Percentiles rank a stretch among this genome's conserved stretches.
phyloP scores from a whole-genome alignment of 2,329 filamentous ascomycete species.

The Plectosphaerella sp. region DNA sequence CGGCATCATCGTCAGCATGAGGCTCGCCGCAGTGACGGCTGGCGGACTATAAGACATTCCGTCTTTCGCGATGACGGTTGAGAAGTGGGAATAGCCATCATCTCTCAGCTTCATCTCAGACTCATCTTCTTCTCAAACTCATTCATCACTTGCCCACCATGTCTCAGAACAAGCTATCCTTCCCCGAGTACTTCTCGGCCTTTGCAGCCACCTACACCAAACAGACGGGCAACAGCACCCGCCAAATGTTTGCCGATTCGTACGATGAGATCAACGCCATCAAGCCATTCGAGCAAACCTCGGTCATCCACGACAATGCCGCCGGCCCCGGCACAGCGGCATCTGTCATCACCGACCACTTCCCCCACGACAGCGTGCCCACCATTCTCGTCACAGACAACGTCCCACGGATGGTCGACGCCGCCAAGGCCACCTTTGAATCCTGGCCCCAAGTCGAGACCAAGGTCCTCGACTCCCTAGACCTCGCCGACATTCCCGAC shows the following conservation, averaged over 20 bases:
- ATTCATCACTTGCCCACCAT: too few relatives aligned
- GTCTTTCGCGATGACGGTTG: too few relatives aligned
- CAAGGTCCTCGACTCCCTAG: background rate
- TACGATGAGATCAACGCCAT: constrained; percentile 7
- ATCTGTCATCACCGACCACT: constrained; percentile 12
- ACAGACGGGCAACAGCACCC: constrained; percentile 22
- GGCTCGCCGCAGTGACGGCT: too few relatives aligned
- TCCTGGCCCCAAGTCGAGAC: background rate
- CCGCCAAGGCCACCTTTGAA: background rate
- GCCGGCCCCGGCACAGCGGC: constrained; percentile 25
- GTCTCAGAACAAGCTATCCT: background rate
- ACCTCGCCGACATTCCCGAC: constrained; percentile 13
- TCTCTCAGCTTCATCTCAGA: too few relatives aligned
- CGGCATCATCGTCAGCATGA: too few relatives aligned
- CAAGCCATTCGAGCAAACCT: constrained; percentile 16
- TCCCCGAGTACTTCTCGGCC: constrained; percentile 17
- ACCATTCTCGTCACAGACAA: background rate
- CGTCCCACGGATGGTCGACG: background rate
- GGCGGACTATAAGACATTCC: too few relatives aligned
- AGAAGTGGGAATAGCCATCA: too few relatives aligned
- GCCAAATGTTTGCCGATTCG: constrained; percentile 13
- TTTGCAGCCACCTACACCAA: constrained; percentile 19
- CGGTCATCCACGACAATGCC: constrained; percentile 25
- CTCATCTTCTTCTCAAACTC: too few relatives aligned
- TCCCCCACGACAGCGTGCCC: background rate